Percentiles rank a stretch among this genome's conserved stretches.
Evolutionary conservation across 257 asterid species (phyloP).

Genomic region (Ehretia macrophylla): DNA sequence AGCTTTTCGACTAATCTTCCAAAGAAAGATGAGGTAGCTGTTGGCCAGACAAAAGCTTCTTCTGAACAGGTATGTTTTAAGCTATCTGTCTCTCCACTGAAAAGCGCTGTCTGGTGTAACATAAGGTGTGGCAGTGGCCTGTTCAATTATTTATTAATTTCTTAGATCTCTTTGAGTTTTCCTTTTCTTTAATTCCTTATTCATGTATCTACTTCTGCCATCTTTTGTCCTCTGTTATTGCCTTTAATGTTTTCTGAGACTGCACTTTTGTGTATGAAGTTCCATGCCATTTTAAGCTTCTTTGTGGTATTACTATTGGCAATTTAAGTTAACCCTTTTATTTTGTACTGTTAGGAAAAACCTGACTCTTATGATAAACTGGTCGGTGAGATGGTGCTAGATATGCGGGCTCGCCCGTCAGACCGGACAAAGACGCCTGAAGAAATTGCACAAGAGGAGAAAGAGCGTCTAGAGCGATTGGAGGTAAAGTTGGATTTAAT

Average conservation of each 20-base stretch:
- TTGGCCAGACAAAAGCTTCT: constrained; percentile 29
- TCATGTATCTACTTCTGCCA: background rate
- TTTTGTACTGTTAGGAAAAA: constrained; percentile 52
- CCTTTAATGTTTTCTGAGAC: constrained; percentile 3
- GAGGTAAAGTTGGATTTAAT: constrained; percentile 48
- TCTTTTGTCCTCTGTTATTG: background rate
- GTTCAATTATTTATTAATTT: too few relatives aligned
- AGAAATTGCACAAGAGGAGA: constrained; percentile 95
- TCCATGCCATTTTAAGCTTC: background rate
- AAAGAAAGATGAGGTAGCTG: constrained; percentile 35
- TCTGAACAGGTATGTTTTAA: constrained; percentile 36
- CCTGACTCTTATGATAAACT: constrained; percentile 74
- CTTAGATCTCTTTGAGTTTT: too few relatives aligned
- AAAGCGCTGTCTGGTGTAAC: background rate
- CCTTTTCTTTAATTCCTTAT: too few relatives aligned
- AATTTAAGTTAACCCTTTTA: constrained; percentile 1
- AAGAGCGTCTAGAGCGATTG: constrained; percentile 76
- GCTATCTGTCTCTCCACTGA: background rate
- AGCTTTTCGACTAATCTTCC: constrained; percentile 33
- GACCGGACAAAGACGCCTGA: constrained; percentile 87
- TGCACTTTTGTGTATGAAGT: background rate
- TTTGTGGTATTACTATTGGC: background rate
- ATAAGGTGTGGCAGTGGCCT: too few relatives aligned
- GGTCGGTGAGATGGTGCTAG: constrained; percentile 70
- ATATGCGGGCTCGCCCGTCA: constrained; percentile 89